phyloP scores from a whole-genome alignment of 75 land plant genomes.

The Selaginella moellendorffii region DNA sequence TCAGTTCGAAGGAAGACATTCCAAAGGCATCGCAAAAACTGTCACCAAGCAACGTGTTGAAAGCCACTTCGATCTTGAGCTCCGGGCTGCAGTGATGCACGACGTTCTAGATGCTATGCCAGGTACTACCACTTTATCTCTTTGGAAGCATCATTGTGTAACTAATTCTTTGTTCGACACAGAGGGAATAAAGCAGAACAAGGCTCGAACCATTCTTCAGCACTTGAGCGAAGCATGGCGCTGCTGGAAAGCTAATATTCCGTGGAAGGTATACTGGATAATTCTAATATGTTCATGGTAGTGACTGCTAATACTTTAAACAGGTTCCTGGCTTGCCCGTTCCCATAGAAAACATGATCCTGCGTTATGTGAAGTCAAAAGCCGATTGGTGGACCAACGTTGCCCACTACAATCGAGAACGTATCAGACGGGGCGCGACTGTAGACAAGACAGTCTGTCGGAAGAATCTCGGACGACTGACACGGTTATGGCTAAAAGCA shows the following conservation, averaged over 20 bases:
- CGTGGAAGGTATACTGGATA: slow-evolving; percentile 78
- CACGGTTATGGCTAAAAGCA: slow-evolving; percentile 92
- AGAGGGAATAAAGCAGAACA: slow-evolving; percentile 99
- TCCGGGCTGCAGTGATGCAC: slow-evolving; percentile 99
- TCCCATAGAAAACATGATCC: slow-evolving; percentile 98
- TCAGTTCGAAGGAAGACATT: slow-evolving; percentile 98
- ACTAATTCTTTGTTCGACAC: not conserved
- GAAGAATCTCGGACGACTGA: slow-evolving; percentile 89
- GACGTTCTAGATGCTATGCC: slow-evolving; percentile 99
- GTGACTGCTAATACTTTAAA: not conserved
- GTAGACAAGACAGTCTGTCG: slow-evolving; percentile 98
- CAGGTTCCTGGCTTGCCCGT: slow-evolving; percentile 97
- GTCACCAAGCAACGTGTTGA: slow-evolving; percentile 99
- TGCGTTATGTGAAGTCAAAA: slow-evolving; percentile 95
- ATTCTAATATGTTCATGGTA: not conserved
- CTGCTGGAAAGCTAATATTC: slow-evolving; percentile 99
- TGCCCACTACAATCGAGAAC: slow-evolving; percentile 96
- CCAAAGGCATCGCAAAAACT: slow-evolving; percentile 97
- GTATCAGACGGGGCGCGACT: slow-evolving; percentile 95
- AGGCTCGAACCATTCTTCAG: slow-evolving; percentile 88
- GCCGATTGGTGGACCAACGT: slow-evolving; percentile 99
- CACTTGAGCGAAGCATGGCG: slow-evolving; percentile 99
- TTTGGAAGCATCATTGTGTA: not conserved
- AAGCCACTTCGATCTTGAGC: slow-evolving; percentile 98
- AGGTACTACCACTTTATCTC: slow-evolving; percentile 25